Percentiles rank a stretch among this genome's conserved stretches.
These are phyloP conservation scores for Penicillium argentinense DNA, from an alignment of 495 filamentous ascomycete genomes.

Conservation along the genomic window DNA sequence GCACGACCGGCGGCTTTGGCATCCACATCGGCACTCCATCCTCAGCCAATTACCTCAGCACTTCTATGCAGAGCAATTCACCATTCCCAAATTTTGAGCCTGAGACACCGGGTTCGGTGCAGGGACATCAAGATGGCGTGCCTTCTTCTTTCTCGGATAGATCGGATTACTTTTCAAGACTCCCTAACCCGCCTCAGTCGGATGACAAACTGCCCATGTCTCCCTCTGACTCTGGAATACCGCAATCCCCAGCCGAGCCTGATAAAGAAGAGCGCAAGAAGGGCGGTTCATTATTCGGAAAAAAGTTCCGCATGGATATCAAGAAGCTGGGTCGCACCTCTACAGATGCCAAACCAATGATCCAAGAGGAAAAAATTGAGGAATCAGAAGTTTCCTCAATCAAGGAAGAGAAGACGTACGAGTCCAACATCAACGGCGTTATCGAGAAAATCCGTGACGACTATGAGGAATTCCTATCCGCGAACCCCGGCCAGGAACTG, in stretches of 20 bases:
- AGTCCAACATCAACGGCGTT: slow-evolving; percentile 78
- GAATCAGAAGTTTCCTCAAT: slow-evolving; percentile 67
- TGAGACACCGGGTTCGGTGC: slow-evolving; percentile 20
- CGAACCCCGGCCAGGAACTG: slow-evolving; percentile 53
- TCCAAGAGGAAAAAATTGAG: slow-evolving; percentile 76
- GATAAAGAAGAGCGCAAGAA: slow-evolving; percentile 75
- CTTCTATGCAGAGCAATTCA: slow-evolving; percentile 28
- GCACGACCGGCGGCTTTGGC: slow-evolving; percentile 71
- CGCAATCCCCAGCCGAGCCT: slow-evolving; percentile 61
- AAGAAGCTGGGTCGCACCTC: slow-evolving; percentile 83
- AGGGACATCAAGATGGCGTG: slow-evolving; percentile 44
- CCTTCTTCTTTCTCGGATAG: slow-evolving; percentile 49
- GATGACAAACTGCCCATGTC: slow-evolving; percentile 41
- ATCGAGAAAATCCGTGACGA: slow-evolving; percentile 75
- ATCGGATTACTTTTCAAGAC: slow-evolving; percentile 64
- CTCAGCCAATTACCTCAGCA: slow-evolving; percentile 23
- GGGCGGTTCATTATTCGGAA: slow-evolving; percentile 68
- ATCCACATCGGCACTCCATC: slow-evolving; percentile 27
- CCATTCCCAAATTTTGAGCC: slow-evolving; percentile 24
- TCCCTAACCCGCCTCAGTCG: slow-evolving; percentile 15
- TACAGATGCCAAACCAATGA: slow-evolving; percentile 71
- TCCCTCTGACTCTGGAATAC: slow-evolving; percentile 49
- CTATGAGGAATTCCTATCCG: slow-evolving; percentile 69
- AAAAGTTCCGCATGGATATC: slow-evolving; percentile 84
- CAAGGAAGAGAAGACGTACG: slow-evolving; percentile 73